Conservation (phyloP, 1,139 yeast species). For the Sporopachydermia cereana region DNA sequence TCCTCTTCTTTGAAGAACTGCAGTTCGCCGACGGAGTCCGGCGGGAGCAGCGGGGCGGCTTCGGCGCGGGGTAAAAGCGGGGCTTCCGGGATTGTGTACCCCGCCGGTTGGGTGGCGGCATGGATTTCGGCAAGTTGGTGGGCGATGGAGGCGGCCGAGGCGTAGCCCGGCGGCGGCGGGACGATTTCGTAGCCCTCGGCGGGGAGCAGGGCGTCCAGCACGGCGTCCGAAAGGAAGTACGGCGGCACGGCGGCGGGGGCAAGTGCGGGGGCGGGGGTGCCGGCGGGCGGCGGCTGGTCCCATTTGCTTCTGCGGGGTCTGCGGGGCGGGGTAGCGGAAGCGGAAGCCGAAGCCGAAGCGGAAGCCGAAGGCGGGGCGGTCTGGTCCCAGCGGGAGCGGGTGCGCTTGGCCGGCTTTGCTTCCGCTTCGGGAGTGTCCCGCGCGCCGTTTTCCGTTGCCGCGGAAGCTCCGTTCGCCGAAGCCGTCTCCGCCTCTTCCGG, state of each 20-base stretch:
- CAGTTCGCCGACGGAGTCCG: constrained; percentile 47
- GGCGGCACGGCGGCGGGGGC: constrained; percentile 14
- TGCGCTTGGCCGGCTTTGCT: constrained; percentile 12
- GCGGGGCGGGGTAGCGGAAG: constrained; percentile 10
- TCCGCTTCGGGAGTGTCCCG: no score
- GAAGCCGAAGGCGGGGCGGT: constrained; percentile 10
- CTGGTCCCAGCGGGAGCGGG: constrained; percentile 17
- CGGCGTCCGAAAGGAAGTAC: constrained; percentile 36
- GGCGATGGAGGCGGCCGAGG: constrained; percentile 19
- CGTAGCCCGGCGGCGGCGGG: constrained; percentile 36
- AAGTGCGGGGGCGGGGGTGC: not conserved
- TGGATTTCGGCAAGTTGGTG: constrained; percentile 4
- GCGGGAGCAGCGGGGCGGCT: constrained; percentile 25
- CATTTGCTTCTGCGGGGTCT: constrained; percentile 16
- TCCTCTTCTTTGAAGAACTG: constrained; percentile 66
- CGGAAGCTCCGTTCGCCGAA: no score
- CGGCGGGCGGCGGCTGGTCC: constrained; percentile 20
- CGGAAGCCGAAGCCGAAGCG: constrained; percentile 7
- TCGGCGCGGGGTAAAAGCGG: constrained; percentile 18
- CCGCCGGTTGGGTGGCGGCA: constrained; percentile 13
- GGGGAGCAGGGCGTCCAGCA: constrained; percentile 43
- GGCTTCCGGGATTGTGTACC: constrained; percentile 27
- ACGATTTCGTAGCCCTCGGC: constrained; percentile 36
- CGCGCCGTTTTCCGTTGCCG: no score
- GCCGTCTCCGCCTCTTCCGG: constrained; percentile 17